phyloP scores from a whole-genome alignment of 2,329 filamentous ascomycete genomes.

The Atkinsonella texensis region DNA sequence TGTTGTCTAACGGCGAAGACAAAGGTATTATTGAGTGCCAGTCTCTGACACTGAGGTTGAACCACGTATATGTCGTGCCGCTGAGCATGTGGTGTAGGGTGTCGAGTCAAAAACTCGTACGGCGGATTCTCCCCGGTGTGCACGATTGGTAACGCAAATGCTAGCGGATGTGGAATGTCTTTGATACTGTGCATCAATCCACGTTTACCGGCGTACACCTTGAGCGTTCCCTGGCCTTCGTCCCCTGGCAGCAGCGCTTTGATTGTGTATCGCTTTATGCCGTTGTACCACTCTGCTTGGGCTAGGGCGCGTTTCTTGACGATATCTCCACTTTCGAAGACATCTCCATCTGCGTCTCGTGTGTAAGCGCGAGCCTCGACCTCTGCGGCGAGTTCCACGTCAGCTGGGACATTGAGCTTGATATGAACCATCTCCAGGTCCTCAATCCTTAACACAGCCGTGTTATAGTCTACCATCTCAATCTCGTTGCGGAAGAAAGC shows the following conservation, averaged over 20 bases:
- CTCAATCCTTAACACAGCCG: slow-evolving; percentile 72
- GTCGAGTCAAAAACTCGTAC: slow-evolving; percentile 84
- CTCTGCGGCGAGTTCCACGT: slow-evolving; percentile 86
- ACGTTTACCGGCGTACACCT: slow-evolving; percentile 85
- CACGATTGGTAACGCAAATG: slow-evolving; percentile 77
- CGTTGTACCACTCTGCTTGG: slow-evolving; percentile 83
- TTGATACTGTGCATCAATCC: slow-evolving; percentile 97
- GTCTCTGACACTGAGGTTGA: slow-evolving; percentile 79
- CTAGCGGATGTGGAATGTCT: slow-evolving; percentile 85
- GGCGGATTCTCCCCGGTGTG: slow-evolving; percentile 88
- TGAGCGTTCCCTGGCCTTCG: slow-evolving; percentile 77
- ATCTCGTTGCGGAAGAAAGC: slow-evolving; percentile 75
- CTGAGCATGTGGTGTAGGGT: slow-evolving; percentile 95
- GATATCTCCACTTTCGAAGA: slow-evolving; percentile 83
- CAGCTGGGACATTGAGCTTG: slow-evolving; percentile 73
- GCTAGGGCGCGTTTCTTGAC: slow-evolving; percentile 77
- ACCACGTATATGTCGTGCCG: slow-evolving; percentile 94
- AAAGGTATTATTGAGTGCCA: slow-evolving; percentile 94
- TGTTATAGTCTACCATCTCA: slow-evolving; percentile 82
- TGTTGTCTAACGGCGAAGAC: slow-evolving; percentile 95
- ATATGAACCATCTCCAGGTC: slow-evolving; percentile 89
- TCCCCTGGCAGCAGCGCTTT: slow-evolving; percentile 88
- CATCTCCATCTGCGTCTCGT: slow-evolving; percentile 76
- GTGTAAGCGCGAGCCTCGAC: slow-evolving; percentile 75
- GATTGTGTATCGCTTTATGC: slow-evolving; percentile 81